Percentiles rank a stretch among this genome's conserved stretches.
phyloP scores from a whole-genome alignment of 2,329 filamentous ascomycete species.

The Penicillium sp. region DNA sequence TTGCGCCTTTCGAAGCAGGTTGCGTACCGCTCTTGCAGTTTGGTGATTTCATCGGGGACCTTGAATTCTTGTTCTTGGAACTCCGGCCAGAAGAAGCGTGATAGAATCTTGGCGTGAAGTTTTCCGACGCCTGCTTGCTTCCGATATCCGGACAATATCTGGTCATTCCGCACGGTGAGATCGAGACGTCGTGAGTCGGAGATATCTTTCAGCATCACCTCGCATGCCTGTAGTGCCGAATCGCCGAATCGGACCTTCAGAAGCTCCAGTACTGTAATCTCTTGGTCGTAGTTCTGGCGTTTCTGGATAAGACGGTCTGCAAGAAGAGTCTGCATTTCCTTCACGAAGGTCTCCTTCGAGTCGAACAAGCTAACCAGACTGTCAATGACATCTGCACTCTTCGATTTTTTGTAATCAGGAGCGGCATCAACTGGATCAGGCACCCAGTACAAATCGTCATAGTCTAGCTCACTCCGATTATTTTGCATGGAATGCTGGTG shows the following conservation, averaged over 20 bases:
- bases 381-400: conserved; percentile 85
- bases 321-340: conserved; percentile 87
- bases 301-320: conserved; percentile 72
- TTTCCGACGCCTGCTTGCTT: conserved; percentile 37
- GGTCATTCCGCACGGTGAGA: conserved; percentile 59
- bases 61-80: conserved; percentile 58
- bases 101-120: conserved; percentile 81
- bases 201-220: conserved; percentile 96
- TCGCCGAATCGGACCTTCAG: conserved; percentile 89
- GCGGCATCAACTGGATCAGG: conserved; percentile 92
- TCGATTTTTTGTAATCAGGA: conserved; percentile 85
- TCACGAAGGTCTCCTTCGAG: conserved; percentile 87
- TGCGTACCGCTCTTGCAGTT: conserved; percentile 70
- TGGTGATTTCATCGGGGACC: conserved; percentile 46
- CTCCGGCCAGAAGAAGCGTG: conserved; percentile 88
- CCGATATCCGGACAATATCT: neutral
- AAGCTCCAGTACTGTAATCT: conserved; percentile 77
- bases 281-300: conserved; percentile 71
- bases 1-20: conserved; percentile 77
- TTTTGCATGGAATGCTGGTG: conserved; percentile 45
- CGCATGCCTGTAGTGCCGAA: conserved; percentile 80
- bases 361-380: conserved; percentile 87
- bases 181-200: conserved; percentile 78
- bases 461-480: conserved; percentile 71
- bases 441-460: conserved; percentile 89